These are phyloP conservation scores for Euphorbia tirucalli DNA, from an alignment of 345 rosid species.

Conservation along the genomic window DNA sequence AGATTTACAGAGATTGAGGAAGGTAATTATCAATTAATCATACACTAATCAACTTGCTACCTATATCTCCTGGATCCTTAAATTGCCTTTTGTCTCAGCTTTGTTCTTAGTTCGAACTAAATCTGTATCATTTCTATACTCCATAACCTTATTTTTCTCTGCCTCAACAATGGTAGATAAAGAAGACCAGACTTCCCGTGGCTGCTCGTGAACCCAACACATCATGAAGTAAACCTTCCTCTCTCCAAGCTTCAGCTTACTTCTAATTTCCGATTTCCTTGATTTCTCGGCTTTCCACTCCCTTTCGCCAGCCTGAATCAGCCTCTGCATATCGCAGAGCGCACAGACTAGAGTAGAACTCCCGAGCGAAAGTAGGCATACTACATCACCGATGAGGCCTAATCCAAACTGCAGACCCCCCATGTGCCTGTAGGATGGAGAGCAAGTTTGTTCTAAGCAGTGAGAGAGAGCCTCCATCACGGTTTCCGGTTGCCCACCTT, in stretches of 20 bases:
- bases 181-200: constrained; percentile 55
- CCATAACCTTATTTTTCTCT: constrained; percentile 45
- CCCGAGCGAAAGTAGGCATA: constrained; percentile 52
- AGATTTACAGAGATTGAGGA: background rate
- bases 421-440: constrained; percentile 59
- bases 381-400: constrained; percentile 60
- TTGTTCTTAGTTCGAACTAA: constrained; percentile 24
- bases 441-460: constrained; percentile 81
- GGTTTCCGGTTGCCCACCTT: constrained; percentile 58
- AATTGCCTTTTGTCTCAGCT: constrained; percentile 28
- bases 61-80: constrained; percentile 58
- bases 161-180: constrained; percentile 49
- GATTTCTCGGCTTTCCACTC: constrained; percentile 45
- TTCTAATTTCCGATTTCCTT: constrained; percentile 46
- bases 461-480: constrained; percentile 56
- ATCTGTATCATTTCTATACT: constrained; percentile 27
- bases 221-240: constrained; percentile 74
- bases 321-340: constrained; percentile 73
- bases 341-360: constrained; percentile 52
- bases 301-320: constrained; percentile 50
- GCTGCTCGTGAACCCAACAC: constrained; percentile 93
- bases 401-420: constrained; percentile 71
- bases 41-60: background rate
- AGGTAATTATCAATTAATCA: background rate
- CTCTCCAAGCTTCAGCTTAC: constrained; percentile 65